Evolutionary conservation across 306 rosid species (phyloP).

Genomic region (Cercis canadensis): DNA sequence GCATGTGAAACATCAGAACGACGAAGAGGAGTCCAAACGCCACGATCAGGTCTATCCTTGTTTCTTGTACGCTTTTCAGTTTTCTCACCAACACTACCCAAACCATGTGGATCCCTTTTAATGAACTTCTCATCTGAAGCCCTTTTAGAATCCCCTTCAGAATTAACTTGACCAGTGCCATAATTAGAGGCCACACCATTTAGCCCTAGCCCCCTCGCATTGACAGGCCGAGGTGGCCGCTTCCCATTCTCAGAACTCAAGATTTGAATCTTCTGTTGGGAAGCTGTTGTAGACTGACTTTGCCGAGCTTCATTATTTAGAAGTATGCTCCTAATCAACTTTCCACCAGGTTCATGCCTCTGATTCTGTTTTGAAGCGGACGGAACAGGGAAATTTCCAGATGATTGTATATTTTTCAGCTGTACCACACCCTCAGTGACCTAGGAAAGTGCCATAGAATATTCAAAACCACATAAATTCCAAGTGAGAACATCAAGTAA

Average conservation of each 20-base stretch:
- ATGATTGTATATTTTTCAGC: constrained; percentile 48
- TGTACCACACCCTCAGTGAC: constrained; percentile 50
- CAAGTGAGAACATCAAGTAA: neutral
- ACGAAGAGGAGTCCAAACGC: constrained; percentile 96
- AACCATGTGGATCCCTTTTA: constrained; percentile 63
- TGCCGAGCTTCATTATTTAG: constrained; percentile 72
- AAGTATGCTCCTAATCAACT: constrained; percentile 77
- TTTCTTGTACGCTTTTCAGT: constrained; percentile 84
- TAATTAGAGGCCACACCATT: constrained; percentile 55
- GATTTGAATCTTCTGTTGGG: constrained; percentile 70
- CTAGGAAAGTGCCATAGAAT: constrained; percentile 38
- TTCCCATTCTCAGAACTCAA: constrained; percentile 69
- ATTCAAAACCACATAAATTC: constrained; percentile 10
- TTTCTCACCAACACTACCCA: constrained; percentile 60
- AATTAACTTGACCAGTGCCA: constrained; percentile 55
- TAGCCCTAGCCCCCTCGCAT: constrained; percentile 50
- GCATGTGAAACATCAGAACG: constrained; percentile 70
- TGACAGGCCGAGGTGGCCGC: constrained; percentile 55
- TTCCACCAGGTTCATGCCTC: constrained; percentile 78
- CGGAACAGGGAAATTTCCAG: constrained; percentile 60
- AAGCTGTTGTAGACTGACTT: constrained; percentile 52
- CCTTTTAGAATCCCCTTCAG: constrained; percentile 70
- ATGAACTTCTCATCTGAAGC: constrained; percentile 56
- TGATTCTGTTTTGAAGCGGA: constrained; percentile 68
- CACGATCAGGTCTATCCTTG: constrained; percentile 98